A percentile compares a stretch with the other conserved stretches of the same genome.
Evolutionary conservation across 768 basidiomycete species (phyloP).

Genomic region (Hericium rajendrae): DNA sequence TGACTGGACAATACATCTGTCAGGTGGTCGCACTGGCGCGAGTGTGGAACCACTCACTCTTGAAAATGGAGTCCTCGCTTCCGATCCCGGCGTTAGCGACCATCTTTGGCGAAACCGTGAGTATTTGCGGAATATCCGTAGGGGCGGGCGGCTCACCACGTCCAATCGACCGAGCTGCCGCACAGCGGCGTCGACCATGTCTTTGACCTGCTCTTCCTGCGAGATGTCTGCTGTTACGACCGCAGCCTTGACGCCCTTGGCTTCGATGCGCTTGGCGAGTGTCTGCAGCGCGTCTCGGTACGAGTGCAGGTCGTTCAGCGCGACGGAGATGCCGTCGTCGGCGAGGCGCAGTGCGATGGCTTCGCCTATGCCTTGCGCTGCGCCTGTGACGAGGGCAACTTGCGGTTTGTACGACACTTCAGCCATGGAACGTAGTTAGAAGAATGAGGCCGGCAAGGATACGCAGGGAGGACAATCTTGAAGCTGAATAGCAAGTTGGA

Average conservation of each 20-base stretch:
- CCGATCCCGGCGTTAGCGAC: not conserved
- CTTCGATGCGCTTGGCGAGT: not conserved
- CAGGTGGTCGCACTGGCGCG: not conserved
- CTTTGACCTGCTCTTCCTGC: not conserved
- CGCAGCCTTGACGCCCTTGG: not conserved
- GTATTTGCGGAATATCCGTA: not conserved
- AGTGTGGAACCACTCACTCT: not conserved
- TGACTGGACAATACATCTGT: constrained; percentile 1
- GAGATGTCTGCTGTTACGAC: not conserved
- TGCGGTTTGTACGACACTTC: not conserved
- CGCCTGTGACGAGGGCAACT: constrained; percentile 36
- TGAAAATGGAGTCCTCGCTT: not conserved
- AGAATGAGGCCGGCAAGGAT: too few species aligned
- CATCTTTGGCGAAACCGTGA: not conserved
- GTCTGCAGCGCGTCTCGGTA: not conserved
- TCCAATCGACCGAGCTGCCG: not conserved
- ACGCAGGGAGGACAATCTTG: too few species aligned
- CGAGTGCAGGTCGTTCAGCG: constrained; percentile 29
- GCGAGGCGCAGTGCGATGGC: constrained; percentile 39
- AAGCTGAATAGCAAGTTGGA: too few species aligned
- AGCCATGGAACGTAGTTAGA: not conserved
- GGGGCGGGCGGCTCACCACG: not conserved
- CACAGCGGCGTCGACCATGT: not conserved
- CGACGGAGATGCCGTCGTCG: constrained; percentile 35
- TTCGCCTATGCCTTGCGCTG: constrained; percentile 37